Conservation (phyloP, 2,329 filamentous ascomycete species). For the Hortaea werneckii region DNA sequence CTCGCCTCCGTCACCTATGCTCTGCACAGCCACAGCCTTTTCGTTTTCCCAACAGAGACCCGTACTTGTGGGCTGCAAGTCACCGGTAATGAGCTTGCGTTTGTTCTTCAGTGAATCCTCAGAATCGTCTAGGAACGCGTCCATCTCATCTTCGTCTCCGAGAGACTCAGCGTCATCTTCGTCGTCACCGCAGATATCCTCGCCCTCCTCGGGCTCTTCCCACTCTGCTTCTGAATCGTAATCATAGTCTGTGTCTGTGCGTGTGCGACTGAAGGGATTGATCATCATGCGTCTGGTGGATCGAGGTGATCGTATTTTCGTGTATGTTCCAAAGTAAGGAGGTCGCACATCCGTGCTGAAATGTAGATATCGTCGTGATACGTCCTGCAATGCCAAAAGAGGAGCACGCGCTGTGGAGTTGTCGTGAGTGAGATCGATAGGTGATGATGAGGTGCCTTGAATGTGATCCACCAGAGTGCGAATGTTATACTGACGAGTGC, state of each 20-base stretch:
- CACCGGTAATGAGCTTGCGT: constrained; percentile 50
- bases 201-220: constrained; percentile 61
- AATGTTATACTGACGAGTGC: constrained; percentile 10
- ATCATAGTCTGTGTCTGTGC: constrained; percentile 63
- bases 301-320: constrained; percentile 43
- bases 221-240: constrained; percentile 82
- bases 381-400: constrained; percentile 18
- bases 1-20: constrained; percentile 28
- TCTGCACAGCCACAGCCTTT: constrained; percentile 38
- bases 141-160: constrained; percentile 75
- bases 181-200: constrained; percentile 53
- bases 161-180: constrained; percentile 61
- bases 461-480: constrained; percentile 32
- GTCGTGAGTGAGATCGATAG: constrained; percentile 35
- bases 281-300: constrained; percentile 39
- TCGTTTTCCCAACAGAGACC: constrained; percentile 75
- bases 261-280: constrained; percentile 44
- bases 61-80: constrained; percentile 65
- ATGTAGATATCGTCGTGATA: constrained; percentile 55
- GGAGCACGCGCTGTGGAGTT: constrained; percentile 7
- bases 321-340: constrained; percentile 64
- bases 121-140: constrained; percentile 80
- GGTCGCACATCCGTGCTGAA: constrained; percentile 55
- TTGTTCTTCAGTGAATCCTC: constrained; percentile 53
- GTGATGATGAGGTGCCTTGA: constrained; percentile 31